Base-by-base conservation (phyloP, 2,329 filamentous ascomycete species). In the Fusarium clavum region DNA sequence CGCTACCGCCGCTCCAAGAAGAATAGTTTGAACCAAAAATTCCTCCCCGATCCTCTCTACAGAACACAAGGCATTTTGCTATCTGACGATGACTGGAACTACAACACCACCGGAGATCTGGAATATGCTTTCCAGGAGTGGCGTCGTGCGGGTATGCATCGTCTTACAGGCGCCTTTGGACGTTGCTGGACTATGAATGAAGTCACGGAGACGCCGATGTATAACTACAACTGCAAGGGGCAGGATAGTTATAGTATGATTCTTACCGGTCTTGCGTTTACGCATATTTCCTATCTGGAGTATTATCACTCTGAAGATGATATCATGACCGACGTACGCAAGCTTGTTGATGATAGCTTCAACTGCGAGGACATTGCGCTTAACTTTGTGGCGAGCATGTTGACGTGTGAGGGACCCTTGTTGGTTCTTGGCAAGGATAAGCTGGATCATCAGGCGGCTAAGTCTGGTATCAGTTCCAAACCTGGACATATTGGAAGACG, bases 361-460 rank as follows among this genome's bases (percentile, higher is more conserved):
- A 81, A 81, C 64, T 81, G 80, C 75, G 80, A 82, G 54, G 79
- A 81, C 32, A 76, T 81, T 20, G 80, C 77, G 11, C 69, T 81
- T 30, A 81, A 81, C 73, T 81, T 73, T 54, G 49, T 80, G 8
- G 63, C 70, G 8, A 76, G 77, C 5, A 69, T 75, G 45, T 65
- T 81, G 29, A 79, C 79, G 0, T 71, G 79, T 25, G 63, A 70
- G 3, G 77, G 77, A 0, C 80, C 79, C 0, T 57, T 81, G 9
- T 65, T 77, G 4, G 78, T 80, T 24, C 65, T 65, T 7, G 79
- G 79, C 3, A 58, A 64, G 13, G 14, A 27, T 1, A 54, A 27
- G n/a, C 14, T 59, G 14, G 56, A 59, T 22, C 40, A 45, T 1
- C 56, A 59, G 6, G 16, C 11, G 10, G 40, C 56, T 2, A 12